A percentile compares a stretch with the other conserved stretches of the same genome.
Conservation (phyloP, 805 yeast species). For the Candida germanica region DNA sequence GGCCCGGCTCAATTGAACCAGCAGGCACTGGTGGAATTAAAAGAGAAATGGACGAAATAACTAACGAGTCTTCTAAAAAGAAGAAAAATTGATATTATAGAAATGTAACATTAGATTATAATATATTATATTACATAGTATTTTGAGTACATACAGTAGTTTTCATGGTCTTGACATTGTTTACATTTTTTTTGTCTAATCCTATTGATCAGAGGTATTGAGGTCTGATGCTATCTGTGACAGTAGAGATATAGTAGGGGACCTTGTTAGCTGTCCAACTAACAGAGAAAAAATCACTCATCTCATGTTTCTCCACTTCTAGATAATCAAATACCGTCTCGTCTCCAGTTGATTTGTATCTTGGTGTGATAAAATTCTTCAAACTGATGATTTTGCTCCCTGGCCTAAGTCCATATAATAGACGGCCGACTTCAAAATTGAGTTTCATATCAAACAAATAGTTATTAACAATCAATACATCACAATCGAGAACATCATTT, state of each 20-base stretch:
- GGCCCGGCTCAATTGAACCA: constrained; percentile 39
- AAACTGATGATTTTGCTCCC: constrained; percentile 80
- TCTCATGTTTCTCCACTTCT: constrained; percentile 54
- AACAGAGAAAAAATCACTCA: constrained; percentile 69
- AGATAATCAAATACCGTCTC: constrained; percentile 59
- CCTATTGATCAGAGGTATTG: constrained; percentile 24
- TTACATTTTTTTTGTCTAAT: neutral
- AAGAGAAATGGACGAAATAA: constrained; percentile 4
- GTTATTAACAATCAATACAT: constrained; percentile 77
- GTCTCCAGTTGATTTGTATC: constrained; percentile 59
- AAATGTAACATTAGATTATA: constrained; percentile 6
- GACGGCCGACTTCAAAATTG: constrained; percentile 61
- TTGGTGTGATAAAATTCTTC: constrained; percentile 74
- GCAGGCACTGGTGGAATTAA: neutral
- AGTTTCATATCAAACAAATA: constrained; percentile 77
- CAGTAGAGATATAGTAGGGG: constrained; percentile 73
- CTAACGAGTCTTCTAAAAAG: constrained; percentile 2
- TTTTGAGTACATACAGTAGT: constrained; percentile 1
- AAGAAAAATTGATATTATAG: constrained; percentile 5
- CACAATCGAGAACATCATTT: constrained; percentile 54
- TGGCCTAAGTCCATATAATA: constrained; percentile 60
- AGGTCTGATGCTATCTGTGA: constrained; percentile 39
- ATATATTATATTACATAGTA: no score
- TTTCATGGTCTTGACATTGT: constrained; percentile 2
- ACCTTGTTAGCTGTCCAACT: constrained; percentile 90